Percentiles rank a stretch among this genome's conserved stretches.
Conservation (phyloP, 1,139 yeast genomes). For the Saccharomyces hybrid region DNA sequence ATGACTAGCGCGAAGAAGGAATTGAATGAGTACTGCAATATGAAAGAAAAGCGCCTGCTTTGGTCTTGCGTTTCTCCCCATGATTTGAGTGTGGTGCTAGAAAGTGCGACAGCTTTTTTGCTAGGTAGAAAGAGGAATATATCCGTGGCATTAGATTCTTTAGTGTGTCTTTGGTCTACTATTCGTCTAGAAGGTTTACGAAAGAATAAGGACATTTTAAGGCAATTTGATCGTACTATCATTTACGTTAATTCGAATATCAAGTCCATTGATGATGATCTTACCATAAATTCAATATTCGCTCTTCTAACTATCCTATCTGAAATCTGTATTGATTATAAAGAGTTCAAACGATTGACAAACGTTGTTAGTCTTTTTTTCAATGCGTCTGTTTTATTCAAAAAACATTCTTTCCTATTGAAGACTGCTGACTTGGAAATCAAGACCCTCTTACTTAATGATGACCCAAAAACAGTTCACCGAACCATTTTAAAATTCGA, state of each 20-base stretch:
- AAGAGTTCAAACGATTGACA: conserved; percentile 26
- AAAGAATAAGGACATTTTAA: conserved; percentile 6
- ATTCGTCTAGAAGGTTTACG: neutral
- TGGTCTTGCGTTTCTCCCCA: neutral
- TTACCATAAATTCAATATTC: neutral
- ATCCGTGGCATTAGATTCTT: neutral
- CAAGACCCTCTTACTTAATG: conserved; percentile 5
- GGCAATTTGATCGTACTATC: conserved; percentile 16
- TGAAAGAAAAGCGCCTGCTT: neutral
- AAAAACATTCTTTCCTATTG: conserved; percentile 9
- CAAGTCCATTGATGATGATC: neutral
- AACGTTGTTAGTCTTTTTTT: conserved; percentile 32
- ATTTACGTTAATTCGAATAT: conserved; percentile 14
- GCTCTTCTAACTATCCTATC: conserved; percentile 8
- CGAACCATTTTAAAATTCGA: conserved; percentile 20
- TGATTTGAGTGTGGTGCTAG: neutral
- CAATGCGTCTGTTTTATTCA: conserved; percentile 22
- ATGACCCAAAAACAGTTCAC: conserved; percentile 7
- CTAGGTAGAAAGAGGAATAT: neutral
- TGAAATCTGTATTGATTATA: conserved; percentile 13
- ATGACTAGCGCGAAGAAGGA: neutral
- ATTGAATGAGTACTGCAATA: neutral
- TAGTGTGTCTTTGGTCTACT: neutral
- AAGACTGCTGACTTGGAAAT: conserved; percentile 12
- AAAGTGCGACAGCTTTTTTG: neutral